phyloP scores from a whole-genome alignment of 2,329 filamentous ascomycete genomes.

The Penicillium sp. region DNA sequence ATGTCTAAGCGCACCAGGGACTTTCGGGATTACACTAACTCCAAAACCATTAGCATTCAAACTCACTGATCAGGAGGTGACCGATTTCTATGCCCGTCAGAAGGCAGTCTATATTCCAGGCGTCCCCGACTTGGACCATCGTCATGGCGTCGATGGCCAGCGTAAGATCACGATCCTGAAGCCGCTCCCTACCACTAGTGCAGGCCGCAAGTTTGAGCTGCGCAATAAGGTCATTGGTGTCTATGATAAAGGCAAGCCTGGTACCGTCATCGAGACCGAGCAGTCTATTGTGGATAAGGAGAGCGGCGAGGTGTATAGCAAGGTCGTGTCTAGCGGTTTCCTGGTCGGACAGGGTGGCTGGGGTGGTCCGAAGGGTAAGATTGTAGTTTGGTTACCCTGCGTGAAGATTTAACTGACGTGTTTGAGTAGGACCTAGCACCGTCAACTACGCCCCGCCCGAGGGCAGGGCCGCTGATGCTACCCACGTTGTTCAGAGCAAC shows the following conservation, averaged over 20 bases:
- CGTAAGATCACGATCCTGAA: slow-evolving; percentile 75
- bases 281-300: slow-evolving; percentile 69
- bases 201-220: slow-evolving; percentile 70
- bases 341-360: slow-evolving; percentile 78
- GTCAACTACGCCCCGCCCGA: slow-evolving; percentile 74
- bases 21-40: slow-evolving; percentile 32
- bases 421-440: slow-evolving; percentile 58
- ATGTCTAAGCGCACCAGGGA: slow-evolving; percentile 30
- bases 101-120: slow-evolving; percentile 66
- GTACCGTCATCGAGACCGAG: slow-evolving; percentile 78
- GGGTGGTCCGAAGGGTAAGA: slow-evolving; percentile 80
- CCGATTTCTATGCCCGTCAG: slow-evolving; percentile 77
- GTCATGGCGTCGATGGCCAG: slow-evolving; percentile 77
- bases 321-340: slow-evolving; percentile 68
- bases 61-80: slow-evolving; percentile 68
- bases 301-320: slow-evolving; percentile 67
- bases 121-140: slow-evolving; percentile 72
- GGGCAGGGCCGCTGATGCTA: slow-evolving; percentile 66
- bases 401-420: slow-evolving; percentile 5
- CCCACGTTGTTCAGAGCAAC: slow-evolving; percentile 68
- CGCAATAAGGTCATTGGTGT: slow-evolving; percentile 76
- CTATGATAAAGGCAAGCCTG: slow-evolving; percentile 84
- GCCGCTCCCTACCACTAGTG: slow-evolving; percentile 68
- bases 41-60: slow-evolving; percentile 63
- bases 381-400: background rate